Conservation (phyloP, 306 rosid species). For the Dryas octopetala region DNA sequence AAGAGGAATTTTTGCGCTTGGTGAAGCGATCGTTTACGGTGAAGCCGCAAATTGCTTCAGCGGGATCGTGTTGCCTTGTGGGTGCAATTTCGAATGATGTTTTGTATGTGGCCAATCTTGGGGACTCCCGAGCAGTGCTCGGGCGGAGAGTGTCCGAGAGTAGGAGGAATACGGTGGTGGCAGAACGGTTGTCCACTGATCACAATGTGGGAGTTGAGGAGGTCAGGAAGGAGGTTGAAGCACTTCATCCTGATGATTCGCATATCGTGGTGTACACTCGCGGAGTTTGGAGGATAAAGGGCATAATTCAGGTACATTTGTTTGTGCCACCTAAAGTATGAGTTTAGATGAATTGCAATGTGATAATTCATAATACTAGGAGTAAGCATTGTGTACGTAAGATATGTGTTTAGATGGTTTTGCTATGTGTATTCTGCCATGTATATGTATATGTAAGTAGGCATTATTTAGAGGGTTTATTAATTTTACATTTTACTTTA, state of each 20-base stretch:
- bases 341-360: background rate
- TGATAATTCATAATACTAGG: background rate
- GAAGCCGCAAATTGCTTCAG: constrained; percentile 80
- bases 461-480: background rate
- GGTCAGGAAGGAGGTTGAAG: constrained; percentile 87
- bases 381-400: background rate
- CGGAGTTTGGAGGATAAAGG: constrained; percentile 96
- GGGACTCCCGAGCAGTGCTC: constrained; percentile 93
- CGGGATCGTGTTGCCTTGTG: constrained; percentile 89
- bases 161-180: constrained; percentile 46
- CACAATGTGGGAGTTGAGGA: constrained; percentile 90
- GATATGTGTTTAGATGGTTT: background rate
- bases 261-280: constrained; percentile 70
- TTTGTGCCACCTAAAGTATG: background rate
- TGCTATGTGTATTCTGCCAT: background rate
- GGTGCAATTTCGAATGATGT: constrained; percentile 80
- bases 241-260: constrained; percentile 92
- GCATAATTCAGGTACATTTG: constrained; percentile 83
- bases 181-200: constrained; percentile 81
- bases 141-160: constrained; percentile 47
- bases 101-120: constrained; percentile 82
- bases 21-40: constrained; percentile 59
- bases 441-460: background rate
- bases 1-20: constrained; percentile 72
- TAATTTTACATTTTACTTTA: background rate